phyloP scores from a whole-genome alignment of 164 flowering plant species.

The Annona cherimola region DNA sequence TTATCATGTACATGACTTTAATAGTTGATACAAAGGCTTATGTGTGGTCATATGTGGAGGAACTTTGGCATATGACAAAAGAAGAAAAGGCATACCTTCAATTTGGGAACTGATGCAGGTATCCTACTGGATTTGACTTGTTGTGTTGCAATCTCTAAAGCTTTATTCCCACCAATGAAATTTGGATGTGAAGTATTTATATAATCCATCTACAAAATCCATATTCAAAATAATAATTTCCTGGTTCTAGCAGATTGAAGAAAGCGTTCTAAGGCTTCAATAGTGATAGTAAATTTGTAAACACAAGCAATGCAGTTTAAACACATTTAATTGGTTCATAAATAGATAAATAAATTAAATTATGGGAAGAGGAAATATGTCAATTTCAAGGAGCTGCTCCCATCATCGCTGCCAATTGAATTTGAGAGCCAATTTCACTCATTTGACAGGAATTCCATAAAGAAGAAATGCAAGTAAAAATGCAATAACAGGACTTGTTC shows the following conservation, averaged over 20 bases:
- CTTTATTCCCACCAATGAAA: slow-evolving; percentile 95
- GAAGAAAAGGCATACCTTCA: slow-evolving; percentile 44
- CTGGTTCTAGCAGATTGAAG: background rate
- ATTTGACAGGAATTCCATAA: background rate
- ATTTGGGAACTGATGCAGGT: slow-evolving; percentile 36
- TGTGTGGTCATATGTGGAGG: background rate
- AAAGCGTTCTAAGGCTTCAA: background rate
- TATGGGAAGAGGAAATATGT: background rate
- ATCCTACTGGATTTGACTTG: slow-evolving; percentile 57
- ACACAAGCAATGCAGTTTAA: background rate
- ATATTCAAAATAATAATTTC: background rate
- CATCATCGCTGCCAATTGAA: background rate
- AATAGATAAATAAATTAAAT: background rate
- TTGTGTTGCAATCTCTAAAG: slow-evolving; percentile 72
- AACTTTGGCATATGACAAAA: background rate
- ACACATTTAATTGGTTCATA: background rate
- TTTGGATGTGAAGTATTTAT: slow-evolving; percentile 96
- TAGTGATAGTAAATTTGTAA: background rate
- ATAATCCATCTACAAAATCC: slow-evolving; percentile 77
- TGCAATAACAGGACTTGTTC: background rate
- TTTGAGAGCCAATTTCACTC: background rate
- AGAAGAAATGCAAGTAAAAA: background rate
- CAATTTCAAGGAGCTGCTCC: background rate
- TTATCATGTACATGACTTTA: no score
- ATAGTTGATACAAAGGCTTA: no score